Evolutionary conservation across 129 eudicot genomes (phyloP).

Genomic region (Daucus carota): DNA sequence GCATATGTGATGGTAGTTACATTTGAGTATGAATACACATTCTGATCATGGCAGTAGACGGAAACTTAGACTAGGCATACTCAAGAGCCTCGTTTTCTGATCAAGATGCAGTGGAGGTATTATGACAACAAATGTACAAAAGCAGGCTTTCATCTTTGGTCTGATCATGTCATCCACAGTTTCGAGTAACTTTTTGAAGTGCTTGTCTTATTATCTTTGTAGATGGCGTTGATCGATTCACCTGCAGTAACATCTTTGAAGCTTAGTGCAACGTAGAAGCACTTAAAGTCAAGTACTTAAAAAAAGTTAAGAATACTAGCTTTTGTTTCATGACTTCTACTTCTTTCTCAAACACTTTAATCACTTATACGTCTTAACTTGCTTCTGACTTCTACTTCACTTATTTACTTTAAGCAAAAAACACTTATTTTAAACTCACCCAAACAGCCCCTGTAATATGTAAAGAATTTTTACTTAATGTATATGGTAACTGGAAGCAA

Average conservation of each 20-base stretch:
- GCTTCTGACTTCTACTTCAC: too few relatives aligned
- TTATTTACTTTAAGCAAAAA: too few relatives aligned
- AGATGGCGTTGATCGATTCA: conserved; percentile 41
- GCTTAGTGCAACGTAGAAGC: not conserved
- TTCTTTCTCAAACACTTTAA: too few relatives aligned
- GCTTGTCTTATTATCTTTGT: conserved; percentile 48
- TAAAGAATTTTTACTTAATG: not conserved
- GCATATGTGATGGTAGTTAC: not conserved
- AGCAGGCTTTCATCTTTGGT: not conserved
- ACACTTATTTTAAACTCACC: too few relatives aligned
- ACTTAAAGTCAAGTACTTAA: too few relatives aligned
- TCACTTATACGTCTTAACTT: too few relatives aligned
- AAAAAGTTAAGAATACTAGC: too few relatives aligned
- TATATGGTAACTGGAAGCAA: not conserved
- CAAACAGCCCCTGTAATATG: too few relatives aligned
- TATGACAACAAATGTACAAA: not conserved
- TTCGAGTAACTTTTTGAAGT: conserved; percentile 41
- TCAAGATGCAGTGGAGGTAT: not conserved
- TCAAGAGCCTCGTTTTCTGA: not conserved
- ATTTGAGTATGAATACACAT: not conserved
- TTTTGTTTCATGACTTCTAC: too few relatives aligned
- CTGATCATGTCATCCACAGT: not conserved
- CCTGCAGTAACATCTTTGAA: conserved; percentile 27
- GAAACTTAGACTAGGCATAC: not conserved
- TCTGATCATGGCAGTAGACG: not conserved